A percentile compares a stretch with the other conserved stretches of the same genome.
These are phyloP conservation scores for Colletotrichum sp. DNA, from an alignment of 2,329 filamentous ascomycete genomes.

Conservation along the genomic window DNA sequence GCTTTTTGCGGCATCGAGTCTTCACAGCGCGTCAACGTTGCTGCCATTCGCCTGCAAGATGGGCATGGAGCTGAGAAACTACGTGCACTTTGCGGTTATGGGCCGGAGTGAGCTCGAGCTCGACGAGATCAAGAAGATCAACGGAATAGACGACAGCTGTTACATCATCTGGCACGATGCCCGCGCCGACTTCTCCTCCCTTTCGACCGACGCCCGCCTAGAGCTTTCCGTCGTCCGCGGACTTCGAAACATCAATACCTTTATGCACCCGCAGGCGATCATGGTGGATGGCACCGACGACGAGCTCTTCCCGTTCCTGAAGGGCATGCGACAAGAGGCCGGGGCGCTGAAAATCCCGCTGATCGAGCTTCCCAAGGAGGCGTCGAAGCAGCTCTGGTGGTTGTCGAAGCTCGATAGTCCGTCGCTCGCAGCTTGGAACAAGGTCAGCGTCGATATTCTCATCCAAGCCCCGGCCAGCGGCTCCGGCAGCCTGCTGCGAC, in stretches of 20 bases:
- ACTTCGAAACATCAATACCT: constrained; percentile 73
- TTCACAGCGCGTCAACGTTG: constrained; percentile 74
- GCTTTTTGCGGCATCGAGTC: constrained; percentile 77
- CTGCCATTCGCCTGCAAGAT: constrained; percentile 89
- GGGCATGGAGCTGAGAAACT: constrained; percentile 70
- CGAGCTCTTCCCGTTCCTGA: constrained; percentile 74
- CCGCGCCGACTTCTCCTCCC: constrained; percentile 73
- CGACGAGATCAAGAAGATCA: constrained; percentile 74
- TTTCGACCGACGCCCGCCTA: constrained; percentile 75
- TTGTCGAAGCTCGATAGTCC: constrained; percentile 77
- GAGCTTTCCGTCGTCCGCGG: constrained; percentile 67
- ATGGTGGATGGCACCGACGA: constrained; percentile 71
- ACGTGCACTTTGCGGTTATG: constrained; percentile 83
- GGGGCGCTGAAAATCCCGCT: constrained; percentile 61
- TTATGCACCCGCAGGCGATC: constrained; percentile 78
- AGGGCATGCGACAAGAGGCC: constrained; percentile 62
- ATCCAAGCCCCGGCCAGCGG: constrained; percentile 76
- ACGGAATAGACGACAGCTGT: constrained; percentile 78
- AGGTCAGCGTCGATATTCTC: constrained; percentile 79
- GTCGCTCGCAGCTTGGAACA: constrained; percentile 79
- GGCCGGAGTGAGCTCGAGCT: constrained; percentile 74
- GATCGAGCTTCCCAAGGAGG: constrained; percentile 74
- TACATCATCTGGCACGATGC: constrained; percentile 73
- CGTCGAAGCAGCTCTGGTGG: constrained; percentile 73
- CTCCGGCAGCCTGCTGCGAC: constrained; percentile 75